phyloP scores from a whole-genome alignment of 441 rosid species.

The Raphanus hybrid region DNA sequence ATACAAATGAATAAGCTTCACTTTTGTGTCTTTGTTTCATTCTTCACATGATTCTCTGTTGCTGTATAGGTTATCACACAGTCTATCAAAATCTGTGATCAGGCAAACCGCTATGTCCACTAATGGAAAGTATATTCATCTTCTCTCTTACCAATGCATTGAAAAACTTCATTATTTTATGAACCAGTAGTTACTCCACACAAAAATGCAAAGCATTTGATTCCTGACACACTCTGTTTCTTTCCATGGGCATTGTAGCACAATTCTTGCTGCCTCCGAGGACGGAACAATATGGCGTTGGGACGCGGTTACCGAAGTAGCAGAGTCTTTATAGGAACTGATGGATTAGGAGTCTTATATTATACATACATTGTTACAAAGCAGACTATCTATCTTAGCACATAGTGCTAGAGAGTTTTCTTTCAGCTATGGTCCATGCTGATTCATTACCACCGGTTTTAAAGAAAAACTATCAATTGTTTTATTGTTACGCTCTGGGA shows the following conservation, averaged over 20 bases:
- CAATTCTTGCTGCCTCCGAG: constrained; percentile 91
- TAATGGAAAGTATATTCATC: constrained; percentile 76
- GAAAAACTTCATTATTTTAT: background rate
- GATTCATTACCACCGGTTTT: background rate
- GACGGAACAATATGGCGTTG: constrained; percentile 98
- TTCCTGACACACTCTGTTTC: background rate
- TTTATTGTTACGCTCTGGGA: background rate
- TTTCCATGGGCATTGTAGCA: constrained; percentile 57
- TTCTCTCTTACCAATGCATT: background rate
- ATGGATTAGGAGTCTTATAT: background rate
- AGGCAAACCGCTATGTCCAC: constrained; percentile 97
- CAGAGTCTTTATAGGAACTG: background rate
- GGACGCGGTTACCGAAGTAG: constrained; percentile 57
- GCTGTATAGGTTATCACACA: constrained; percentile 68
- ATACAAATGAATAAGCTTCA: background rate
- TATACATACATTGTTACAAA: background rate
- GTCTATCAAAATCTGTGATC: constrained; percentile 77
- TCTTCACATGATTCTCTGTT: constrained; percentile 31
- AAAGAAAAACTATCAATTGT: constrained; percentile 13
- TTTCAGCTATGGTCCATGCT: background rate
- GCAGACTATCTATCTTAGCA: constrained; percentile 1
- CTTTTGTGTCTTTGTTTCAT: constrained; percentile 23
- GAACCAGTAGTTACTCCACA: constrained; percentile 12
- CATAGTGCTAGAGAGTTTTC: background rate
- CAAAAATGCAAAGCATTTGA: constrained; percentile 13